Base-by-base conservation (phyloP, 345 rosid genomes). In the Euphorbia lathyris region DNA sequence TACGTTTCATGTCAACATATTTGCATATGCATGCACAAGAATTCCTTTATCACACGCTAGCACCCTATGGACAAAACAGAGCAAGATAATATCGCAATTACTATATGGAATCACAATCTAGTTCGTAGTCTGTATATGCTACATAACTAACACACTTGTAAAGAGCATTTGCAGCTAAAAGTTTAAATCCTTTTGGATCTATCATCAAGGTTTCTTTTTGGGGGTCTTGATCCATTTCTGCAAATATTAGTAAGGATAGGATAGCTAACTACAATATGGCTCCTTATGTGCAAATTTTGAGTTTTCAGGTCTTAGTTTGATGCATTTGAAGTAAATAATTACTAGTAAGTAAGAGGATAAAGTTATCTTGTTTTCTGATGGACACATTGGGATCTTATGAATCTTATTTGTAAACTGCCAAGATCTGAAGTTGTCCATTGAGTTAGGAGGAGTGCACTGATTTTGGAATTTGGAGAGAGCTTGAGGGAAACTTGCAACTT, bases 1-100 rank as follows among this genome's bases (percentile, higher is more conserved):
- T 91, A 72, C 65, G 62, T 16, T 19, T 23, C 19, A 11, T 43
- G 27, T 51, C 23, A 50, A 0, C 59, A 5, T 58, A 29, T 26
- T 14, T 19, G 3, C 22, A 67, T 27, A 8, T 17, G 25, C 43
- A 20, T 16, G 30, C 56, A 25, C 12, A 8, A 23, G 29, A 63
- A 13, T 11, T 66, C 38, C 53, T 47, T 34, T 58, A 11, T 25
- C 22, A 38, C 3, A 45, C 12, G 19, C 48, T 40, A 40, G 43
- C 43, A 40, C 12, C n/a, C 20, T 27, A 7, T 68, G 22, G 7
- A 56, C 13, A 53, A 3, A 13, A 63, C 9, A 14, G 23, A 23
- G 34, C 38, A 16, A 36, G 9, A 16, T 43, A 58, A 50, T n/a
- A 34, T 48, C 42, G 55, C 66, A 29, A 43, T 43, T 27, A 60